Evolutionary conservation across 2,329 filamentous ascomycete genomes (phyloP), one percentile per base, ranked within the genome.

Genomic region (Fusarium haematococcum): DNA sequence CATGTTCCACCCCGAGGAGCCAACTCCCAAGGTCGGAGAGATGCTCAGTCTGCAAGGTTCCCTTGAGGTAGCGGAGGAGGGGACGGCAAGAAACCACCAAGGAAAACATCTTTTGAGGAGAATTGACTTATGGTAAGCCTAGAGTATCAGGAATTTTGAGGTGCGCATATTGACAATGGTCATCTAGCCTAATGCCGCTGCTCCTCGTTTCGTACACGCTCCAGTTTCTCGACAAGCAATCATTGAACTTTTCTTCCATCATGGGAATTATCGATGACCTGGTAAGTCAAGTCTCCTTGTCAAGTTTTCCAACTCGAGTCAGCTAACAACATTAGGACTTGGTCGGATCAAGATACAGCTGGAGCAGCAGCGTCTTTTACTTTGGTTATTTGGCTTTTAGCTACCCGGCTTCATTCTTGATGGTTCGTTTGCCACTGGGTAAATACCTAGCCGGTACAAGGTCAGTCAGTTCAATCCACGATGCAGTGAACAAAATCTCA

Each of bases 181-280:
- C 7, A 50, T 54, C 45, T 52, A 77, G 75, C 11, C 48, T 77
- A 13, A 57, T 77, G 54, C 75, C 75, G 0, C 41, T 77, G 1
- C 67, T 77, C 0, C 66, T 77, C 7, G 75, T 76, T 2, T 77
- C 75, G 1, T 77, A 77, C 5, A 77, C 74, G 18, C 37, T 77
- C 0, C 75, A 77, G n/a, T 77, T 77, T 7, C 75, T 77, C 9
- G 75, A 77, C 9, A 77, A 77, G 27, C 75, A 77, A 16, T 77
- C 75, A 0, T 39, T 77, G 2, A 77, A 77, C 57, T 77, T 77
- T 65, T 45, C 75, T 2, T 77, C 75, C 0, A 77, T 77, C 18
- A 77, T 77, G 75, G 75, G 75, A 4, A 75, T 77, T 10, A 77
- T 77, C 8, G 65, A 73, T 0, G 73, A 77, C 10, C 18, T 77